A percentile compares a stretch with the other conserved stretches of the same genome.
Evolutionary conservation across 2,329 filamentous ascomycete species (phyloP).

Genomic region (Ilyonectria sp.): DNA sequence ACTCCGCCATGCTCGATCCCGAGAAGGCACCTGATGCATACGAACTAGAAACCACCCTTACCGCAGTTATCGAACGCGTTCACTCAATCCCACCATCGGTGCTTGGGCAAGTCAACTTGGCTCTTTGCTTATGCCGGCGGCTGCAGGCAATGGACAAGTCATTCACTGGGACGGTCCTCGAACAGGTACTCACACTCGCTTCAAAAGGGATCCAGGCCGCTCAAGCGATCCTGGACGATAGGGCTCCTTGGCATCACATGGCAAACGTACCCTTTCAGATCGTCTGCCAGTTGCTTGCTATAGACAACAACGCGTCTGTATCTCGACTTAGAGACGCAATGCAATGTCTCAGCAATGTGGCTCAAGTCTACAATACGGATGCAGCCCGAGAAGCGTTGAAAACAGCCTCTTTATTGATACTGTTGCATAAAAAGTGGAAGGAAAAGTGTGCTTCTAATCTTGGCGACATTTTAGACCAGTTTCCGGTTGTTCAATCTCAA

Average conservation of each 20-base stretch:
- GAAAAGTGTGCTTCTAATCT: constrained; percentile 59
- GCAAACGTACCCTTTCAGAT: constrained; percentile 74
- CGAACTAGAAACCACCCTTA: constrained; percentile 61
- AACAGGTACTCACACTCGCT: constrained; percentile 63
- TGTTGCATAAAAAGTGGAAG: constrained; percentile 66
- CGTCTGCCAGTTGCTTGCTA: constrained; percentile 68
- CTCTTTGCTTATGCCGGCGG: constrained; percentile 69
- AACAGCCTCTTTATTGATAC: constrained; percentile 68
- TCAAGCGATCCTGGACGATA: constrained; percentile 59
- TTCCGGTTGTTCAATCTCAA: constrained; percentile 44
- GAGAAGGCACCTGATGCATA: constrained; percentile 58
- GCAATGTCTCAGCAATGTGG: constrained; percentile 60
- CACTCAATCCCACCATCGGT: constrained; percentile 61
- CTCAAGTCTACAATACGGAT: constrained; percentile 60
- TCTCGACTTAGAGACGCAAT: constrained; percentile 66
- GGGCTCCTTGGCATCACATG: constrained; percentile 71
- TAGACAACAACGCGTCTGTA: constrained; percentile 66
- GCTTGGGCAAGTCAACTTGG: constrained; percentile 68
- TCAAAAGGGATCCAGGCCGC: constrained; percentile 63
- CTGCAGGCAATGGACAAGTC: constrained; percentile 65
- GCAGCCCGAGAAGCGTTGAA: constrained; percentile 68
- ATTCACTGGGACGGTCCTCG: constrained; percentile 59
- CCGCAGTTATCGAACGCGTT: constrained; percentile 56
- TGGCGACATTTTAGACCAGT: constrained; percentile 55
- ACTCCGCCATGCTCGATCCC: constrained; percentile 69